These are phyloP conservation scores for Urochloa ruziziensis DNA, from an alignment of 176 grass and related monocot species.

Conservation along the genomic window DNA sequence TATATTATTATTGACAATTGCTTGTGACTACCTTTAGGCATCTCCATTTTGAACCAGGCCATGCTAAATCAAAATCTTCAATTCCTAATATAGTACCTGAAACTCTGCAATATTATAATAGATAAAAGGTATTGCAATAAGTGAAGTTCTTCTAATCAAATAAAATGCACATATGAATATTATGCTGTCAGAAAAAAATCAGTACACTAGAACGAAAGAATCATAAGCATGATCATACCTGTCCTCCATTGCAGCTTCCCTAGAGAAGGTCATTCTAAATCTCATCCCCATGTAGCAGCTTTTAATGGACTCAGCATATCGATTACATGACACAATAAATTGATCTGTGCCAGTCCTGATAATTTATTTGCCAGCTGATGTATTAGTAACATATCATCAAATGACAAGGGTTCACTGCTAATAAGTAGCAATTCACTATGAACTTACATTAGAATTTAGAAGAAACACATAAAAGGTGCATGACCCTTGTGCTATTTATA, in stretches of 20 bases:
- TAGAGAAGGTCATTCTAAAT: neutral
- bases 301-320: neutral
- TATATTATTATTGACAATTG: neutral
- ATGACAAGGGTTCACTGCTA: neutral
- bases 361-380: neutral
- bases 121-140: neutral
- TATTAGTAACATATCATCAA: neutral
- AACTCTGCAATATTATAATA: neutral
- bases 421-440: neutral
- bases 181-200: too few species aligned
- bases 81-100: constrained; percentile 1
- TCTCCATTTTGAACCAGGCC: constrained; percentile 12
- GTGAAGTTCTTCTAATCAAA: neutral
- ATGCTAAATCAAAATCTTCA: constrained; percentile 2
- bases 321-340: neutral
- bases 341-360: neutral
- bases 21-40: neutral
- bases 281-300: neutral
- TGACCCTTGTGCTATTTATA: neutral
- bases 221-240: neutral
- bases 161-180: too few species aligned
- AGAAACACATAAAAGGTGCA: neutral
- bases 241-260: neutral
- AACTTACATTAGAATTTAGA: neutral
- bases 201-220: neutral